A percentile compares a stretch with the other conserved stretches of the same genome.
Evolutionary conservation across 345 rosid genomes (phyloP).

Genomic region (Populus pruinosa): DNA sequence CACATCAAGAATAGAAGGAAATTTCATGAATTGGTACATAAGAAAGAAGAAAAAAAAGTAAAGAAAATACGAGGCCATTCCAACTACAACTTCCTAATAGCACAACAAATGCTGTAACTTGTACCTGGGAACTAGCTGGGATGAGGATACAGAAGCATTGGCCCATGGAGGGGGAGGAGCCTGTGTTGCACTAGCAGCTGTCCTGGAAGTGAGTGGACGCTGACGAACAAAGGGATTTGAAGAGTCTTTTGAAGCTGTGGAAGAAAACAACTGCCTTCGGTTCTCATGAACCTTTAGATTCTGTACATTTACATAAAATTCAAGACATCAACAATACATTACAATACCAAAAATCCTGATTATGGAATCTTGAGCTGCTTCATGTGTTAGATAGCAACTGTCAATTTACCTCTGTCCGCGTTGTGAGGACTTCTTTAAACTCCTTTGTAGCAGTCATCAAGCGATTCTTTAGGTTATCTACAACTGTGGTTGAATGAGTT

Average conservation of each 20-base stretch:
- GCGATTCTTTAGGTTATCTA: constrained; percentile 70
- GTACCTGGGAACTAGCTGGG: constrained; percentile 49
- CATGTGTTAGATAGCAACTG: not conserved
- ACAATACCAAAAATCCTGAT: not conserved
- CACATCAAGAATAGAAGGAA: not conserved
- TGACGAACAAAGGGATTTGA: constrained; percentile 76
- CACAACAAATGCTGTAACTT: not conserved
- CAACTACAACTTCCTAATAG: not conserved
- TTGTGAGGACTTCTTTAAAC: constrained; percentile 79
- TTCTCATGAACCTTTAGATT: constrained; percentile 75
- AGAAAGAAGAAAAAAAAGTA: too few species aligned
- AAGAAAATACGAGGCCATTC: not conserved
- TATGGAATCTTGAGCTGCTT: not conserved
- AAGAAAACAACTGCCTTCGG: constrained; percentile 74
- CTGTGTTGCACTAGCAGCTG: constrained; percentile 45
- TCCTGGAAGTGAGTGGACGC: constrained; percentile 63
- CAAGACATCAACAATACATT: not conserved
- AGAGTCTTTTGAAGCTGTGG: constrained; percentile 59
- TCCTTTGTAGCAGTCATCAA: constrained; percentile 79
- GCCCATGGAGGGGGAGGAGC: constrained; percentile 66
- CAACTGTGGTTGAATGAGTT: constrained; percentile 69
- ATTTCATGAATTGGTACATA: not conserved
- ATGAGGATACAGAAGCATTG: constrained; percentile 49
- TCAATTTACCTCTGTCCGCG: constrained; percentile 66
- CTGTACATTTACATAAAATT: constrained; percentile 31